Percentiles rank a stretch among this genome's conserved stretches.
phyloP scores from a whole-genome alignment of 305 asterid genomes.

The Plantago coronopus region DNA sequence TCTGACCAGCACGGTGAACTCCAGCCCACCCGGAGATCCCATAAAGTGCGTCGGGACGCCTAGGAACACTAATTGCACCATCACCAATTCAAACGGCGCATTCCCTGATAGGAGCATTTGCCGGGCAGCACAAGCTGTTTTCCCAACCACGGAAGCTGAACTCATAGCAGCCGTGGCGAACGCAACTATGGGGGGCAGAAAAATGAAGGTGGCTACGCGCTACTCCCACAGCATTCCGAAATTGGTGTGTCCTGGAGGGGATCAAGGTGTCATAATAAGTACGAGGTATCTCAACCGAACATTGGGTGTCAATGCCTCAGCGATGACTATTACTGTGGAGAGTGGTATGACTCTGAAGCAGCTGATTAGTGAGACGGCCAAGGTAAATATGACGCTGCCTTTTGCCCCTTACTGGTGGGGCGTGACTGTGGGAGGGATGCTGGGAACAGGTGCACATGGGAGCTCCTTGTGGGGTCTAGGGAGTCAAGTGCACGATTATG shows the following conservation, averaged over 20 bases:
- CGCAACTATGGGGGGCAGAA: constrained; percentile 21
- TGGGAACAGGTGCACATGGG: constrained; percentile 57
- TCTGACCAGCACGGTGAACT: not conserved
- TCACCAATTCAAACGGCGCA: constrained; percentile 44
- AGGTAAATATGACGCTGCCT: constrained; percentile 35
- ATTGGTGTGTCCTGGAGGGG: constrained; percentile 47
- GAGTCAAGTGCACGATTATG: constrained; percentile 49
- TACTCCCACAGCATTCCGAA: constrained; percentile 50
- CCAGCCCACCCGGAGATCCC: constrained; percentile 44
- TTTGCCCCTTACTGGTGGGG: constrained; percentile 57
- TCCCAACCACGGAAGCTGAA: constrained; percentile 39
- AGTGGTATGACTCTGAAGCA: constrained; percentile 42
- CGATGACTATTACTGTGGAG: constrained; percentile 44
- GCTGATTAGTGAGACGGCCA: constrained; percentile 33
- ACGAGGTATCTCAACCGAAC: constrained; percentile 32
- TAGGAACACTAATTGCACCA: constrained; percentile 35
- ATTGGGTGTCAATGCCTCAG: constrained; percentile 18
- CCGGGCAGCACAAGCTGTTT: constrained; percentile 36
- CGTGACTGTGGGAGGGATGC: constrained; percentile 46
- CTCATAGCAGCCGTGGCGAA: constrained; percentile 34
- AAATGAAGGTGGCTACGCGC: constrained; percentile 42
- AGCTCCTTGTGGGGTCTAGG: constrained; percentile 54
- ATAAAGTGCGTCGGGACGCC: constrained; percentile 22
- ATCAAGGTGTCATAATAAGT: constrained; percentile 41
- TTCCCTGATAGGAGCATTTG: constrained; percentile 45